Conservation (phyloP, 768 basidiomycete genomes). For the Xanthoconium purpureum region DNA sequence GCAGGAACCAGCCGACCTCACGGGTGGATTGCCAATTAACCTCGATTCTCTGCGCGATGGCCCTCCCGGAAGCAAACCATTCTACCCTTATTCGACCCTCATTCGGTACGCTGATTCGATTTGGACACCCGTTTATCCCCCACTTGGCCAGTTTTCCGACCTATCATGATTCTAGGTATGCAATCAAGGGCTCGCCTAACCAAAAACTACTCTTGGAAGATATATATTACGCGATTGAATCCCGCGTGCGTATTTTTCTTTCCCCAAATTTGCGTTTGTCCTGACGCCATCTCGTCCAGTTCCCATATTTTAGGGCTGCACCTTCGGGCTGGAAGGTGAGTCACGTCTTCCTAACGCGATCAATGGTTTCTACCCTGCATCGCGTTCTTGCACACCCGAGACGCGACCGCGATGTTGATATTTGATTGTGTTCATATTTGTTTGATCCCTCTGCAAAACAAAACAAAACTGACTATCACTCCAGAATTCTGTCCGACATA, state of each 20-base stretch:
- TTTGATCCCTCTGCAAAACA: slow-evolving; percentile 38
- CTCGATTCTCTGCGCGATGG: slow-evolving; percentile 85
- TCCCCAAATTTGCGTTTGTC: not conserved
- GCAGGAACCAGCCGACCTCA: slow-evolving; percentile 73
- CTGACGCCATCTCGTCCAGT: slow-evolving; percentile 43
- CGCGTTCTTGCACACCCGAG: slow-evolving; percentile 11
- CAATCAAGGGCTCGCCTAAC: slow-evolving; percentile 88
- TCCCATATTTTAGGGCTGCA: slow-evolving; percentile 84
- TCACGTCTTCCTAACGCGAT: slow-evolving; percentile 4
- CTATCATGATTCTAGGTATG: slow-evolving; percentile 53
- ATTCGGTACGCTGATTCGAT: slow-evolving; percentile 60
- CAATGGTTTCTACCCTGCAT: not conserved
- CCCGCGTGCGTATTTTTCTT: slow-evolving; percentile 54
- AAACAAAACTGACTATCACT: slow-evolving; percentile 24
- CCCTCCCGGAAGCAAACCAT: slow-evolving; percentile 85
- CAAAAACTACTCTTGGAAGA: slow-evolving; percentile 84
- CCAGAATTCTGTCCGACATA: slow-evolving; percentile 89
- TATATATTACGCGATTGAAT: slow-evolving; percentile 90
- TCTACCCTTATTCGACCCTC: slow-evolving; percentile 88
- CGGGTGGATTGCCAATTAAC: slow-evolving; percentile 81
- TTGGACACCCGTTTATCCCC: not conserved
- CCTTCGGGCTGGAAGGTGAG: slow-evolving; percentile 92
- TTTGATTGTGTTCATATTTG: slow-evolving; percentile 61
- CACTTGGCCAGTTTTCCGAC: not conserved
- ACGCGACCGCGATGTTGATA: slow-evolving; percentile 63